These are phyloP conservation scores for Lactarius hatsudake DNA, from an alignment of 768 basidiomycete genomes.

Conservation along the genomic window DNA sequence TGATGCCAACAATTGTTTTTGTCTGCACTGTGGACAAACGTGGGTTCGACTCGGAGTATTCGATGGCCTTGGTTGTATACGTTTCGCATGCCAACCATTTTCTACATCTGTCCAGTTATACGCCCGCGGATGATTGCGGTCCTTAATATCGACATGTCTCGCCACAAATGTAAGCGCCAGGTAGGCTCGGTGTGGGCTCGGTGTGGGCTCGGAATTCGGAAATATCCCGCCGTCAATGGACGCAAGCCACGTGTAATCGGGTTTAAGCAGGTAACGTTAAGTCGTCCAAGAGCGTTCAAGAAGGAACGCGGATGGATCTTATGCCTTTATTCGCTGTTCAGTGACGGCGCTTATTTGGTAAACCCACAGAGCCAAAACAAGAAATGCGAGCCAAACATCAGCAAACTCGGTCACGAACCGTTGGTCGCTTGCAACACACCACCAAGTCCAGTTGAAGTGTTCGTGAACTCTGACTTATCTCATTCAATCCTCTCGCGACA, in stretches of 20 bases:
- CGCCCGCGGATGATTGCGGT: conserved; percentile 38
- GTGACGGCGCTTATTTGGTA: conserved; percentile 1
- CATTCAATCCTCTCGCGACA: neutral
- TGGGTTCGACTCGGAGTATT: conserved; percentile 6
- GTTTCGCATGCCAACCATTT: conserved; percentile 27
- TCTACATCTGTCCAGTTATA: conserved; percentile 40
- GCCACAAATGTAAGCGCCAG: conserved; percentile 14
- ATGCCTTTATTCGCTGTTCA: neutral
- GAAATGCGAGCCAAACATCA: conserved; percentile 15
- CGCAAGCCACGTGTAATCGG: neutral
- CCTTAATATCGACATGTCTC: conserved; percentile 35
- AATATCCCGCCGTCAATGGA: neutral
- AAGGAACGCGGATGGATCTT: neutral
- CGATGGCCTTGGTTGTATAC: neutral
- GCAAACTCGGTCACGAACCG: neutral
- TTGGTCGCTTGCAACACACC: neutral
- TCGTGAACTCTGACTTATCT: neutral
- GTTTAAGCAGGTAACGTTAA: neutral
- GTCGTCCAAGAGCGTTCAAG: neutral
- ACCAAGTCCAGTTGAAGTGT: neutral
- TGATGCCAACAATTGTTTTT: neutral
- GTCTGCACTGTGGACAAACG: neutral
- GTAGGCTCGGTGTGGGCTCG: neutral
- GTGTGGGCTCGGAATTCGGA: neutral
- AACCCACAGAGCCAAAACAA: neutral